phyloP scores from a whole-genome alignment of 495 filamentous ascomycete species.

The Elasticomyces elasticus region DNA sequence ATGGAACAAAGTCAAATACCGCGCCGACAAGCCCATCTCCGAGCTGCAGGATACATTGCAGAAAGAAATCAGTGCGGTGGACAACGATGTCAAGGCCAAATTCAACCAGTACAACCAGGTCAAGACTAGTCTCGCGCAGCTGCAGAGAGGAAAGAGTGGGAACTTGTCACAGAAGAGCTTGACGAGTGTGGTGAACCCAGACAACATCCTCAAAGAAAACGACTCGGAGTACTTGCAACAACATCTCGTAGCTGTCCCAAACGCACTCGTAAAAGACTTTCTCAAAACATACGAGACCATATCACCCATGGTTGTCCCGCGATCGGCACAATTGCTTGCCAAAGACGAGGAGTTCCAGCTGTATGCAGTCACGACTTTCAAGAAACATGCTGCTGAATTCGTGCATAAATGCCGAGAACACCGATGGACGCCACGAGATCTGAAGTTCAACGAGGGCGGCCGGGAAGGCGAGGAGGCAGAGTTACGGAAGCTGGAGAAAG shows the following conservation, averaged over 20 bases:
- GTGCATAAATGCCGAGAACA: conserved; percentile 78
- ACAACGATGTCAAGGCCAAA: conserved; percentile 89
- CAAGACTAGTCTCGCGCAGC: conserved; percentile 66
- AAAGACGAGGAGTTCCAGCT: conserved; percentile 80
- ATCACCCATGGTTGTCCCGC: conserved; percentile 75
- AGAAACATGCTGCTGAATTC: conserved; percentile 79
- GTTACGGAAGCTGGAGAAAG: conserved; percentile 62
- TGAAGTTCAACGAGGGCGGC: conserved; percentile 82
- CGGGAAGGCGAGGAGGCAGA: conserved; percentile 79
- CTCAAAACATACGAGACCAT: conserved; percentile 81
- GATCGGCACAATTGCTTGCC: conserved; percentile 65
- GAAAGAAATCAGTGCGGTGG: conserved; percentile 49
- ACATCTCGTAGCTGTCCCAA: conserved; percentile 80
- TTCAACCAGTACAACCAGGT: conserved; percentile 84
- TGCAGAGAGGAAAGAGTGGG: conserved; percentile 83
- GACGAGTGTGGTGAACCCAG: conserved; percentile 69
- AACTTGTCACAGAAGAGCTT: conserved; percentile 93
- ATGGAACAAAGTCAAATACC: conserved; percentile 97
- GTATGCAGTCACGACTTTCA: conserved; percentile 84
- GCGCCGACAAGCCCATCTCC: conserved; percentile 75
- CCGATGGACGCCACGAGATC: conserved; percentile 89
- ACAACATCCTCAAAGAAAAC: conserved; percentile 61
- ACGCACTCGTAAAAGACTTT: conserved; percentile 70
- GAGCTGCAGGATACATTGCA: conserved; percentile 79
- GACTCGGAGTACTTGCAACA: conserved; percentile 89